Percentiles rank a stretch among this genome's conserved stretches.
phyloP scores from a whole-genome alignment of 371 early-diverging fungal species.

The Fennellomyces sp. region DNA sequence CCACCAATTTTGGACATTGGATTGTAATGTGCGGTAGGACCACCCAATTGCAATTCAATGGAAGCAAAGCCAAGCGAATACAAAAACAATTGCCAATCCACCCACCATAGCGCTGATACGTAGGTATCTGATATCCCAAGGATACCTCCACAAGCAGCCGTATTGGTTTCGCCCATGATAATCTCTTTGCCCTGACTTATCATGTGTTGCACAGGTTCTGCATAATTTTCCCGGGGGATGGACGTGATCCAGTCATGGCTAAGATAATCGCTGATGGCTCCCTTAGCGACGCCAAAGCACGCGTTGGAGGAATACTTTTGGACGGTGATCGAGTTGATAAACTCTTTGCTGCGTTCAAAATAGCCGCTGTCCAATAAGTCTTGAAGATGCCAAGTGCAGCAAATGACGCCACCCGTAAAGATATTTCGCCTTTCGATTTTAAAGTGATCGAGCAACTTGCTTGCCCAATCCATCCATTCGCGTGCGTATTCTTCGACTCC shows the following conservation, averaged over 20 bases:
- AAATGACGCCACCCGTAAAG: constrained; percentile 15
- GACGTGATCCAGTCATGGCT: constrained; percentile 16
- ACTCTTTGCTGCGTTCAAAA: not conserved
- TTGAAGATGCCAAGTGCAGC: constrained; percentile 14
- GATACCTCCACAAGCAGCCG: constrained; percentile 18
- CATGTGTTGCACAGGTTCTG: not conserved
- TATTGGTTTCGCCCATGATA: constrained; percentile 21
- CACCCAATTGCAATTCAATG: constrained; percentile 12
- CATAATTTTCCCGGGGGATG: constrained; percentile 1
- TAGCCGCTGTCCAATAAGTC: constrained; percentile 11
- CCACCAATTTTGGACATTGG: constrained; percentile 12
- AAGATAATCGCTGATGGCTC: constrained; percentile 5
- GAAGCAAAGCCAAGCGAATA: constrained; percentile 14
- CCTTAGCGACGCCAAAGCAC: constrained; percentile 18
- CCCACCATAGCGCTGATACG: constrained; percentile 12
- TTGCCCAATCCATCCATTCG: constrained; percentile 18
- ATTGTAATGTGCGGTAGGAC: constrained; percentile 11
- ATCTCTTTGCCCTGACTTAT: constrained; percentile 2
- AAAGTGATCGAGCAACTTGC: not conserved
- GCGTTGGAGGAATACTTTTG: constrained; percentile 17
- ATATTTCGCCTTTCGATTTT: constrained; percentile 1
- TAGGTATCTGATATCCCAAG: constrained; percentile 13
- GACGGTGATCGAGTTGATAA: constrained; percentile 14
- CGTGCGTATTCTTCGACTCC: constrained; percentile 6
- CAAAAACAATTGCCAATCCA: constrained; percentile 16